These are phyloP conservation scores for Fomitiporia mediterranea DNA, from an alignment of 1,284 basidiomycete genomes.

Conservation along the genomic window DNA sequence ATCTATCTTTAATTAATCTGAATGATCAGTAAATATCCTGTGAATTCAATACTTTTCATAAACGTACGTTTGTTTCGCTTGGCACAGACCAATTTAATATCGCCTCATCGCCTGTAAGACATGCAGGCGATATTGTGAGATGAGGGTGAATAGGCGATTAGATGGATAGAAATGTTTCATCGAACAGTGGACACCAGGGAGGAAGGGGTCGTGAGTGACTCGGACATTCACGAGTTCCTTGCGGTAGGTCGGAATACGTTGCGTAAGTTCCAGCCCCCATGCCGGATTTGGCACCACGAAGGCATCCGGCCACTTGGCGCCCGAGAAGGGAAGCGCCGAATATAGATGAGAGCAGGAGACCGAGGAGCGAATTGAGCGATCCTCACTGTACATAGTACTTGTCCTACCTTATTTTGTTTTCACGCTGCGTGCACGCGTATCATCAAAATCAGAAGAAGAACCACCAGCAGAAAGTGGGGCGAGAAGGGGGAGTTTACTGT, in stretches of 20 bases:
- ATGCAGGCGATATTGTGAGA: no score
- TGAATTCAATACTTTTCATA: no score
- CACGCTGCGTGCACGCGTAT: background rate
- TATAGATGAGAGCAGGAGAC: no score
- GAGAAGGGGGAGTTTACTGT: no score
- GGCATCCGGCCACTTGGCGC: background rate
- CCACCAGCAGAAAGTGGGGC: no score
- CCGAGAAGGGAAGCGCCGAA: constrained; percentile 1
- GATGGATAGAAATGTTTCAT: no score
- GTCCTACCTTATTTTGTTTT: background rate
- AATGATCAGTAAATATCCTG: no score
- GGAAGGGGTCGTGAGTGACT: background rate
- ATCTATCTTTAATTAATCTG: no score
- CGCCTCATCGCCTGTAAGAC: no score
- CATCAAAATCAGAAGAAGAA: background rate
- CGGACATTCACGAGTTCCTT: background rate
- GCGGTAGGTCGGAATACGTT: background rate
- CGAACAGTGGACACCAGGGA: background rate
- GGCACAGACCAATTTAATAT: no score
- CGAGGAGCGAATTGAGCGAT: no score
- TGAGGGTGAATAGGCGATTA: no score
- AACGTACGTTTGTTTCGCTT: background rate
- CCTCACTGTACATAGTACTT: background rate
- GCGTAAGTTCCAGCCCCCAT: background rate
- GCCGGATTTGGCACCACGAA: background rate